Percentiles rank a stretch among this genome's conserved stretches.
Evolutionary conservation across 2,329 filamentous ascomycete species (phyloP).

Genomic region (Lasiodiplodia sp.): DNA sequence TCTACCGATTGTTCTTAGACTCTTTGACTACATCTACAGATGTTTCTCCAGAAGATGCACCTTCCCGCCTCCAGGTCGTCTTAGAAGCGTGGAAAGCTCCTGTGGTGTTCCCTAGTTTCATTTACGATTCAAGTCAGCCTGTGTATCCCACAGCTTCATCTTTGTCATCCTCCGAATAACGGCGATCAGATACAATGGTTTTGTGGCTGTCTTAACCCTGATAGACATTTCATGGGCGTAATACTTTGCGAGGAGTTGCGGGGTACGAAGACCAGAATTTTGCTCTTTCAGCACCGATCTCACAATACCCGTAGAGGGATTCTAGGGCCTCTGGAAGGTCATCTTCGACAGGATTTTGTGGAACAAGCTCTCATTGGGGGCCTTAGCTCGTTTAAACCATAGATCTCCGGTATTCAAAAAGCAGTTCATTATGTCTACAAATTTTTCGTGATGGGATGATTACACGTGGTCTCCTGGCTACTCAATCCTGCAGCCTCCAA

Average conservation of each 20-base stretch:
- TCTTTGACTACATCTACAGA: conserved; percentile 20
- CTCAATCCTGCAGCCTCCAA: too few species aligned
- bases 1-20: background rate
- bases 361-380: background rate
- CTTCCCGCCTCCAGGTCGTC: conserved; percentile 3
- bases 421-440: background rate
- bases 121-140: background rate
- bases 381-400: background rate
- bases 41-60: background rate
- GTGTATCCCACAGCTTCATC: background rate
- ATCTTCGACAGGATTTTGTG: background rate
- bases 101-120: conserved; percentile 1
- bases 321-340: background rate
- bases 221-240: background rate
- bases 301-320: background rate
- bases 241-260: background rate
- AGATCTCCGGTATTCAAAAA: background rate
- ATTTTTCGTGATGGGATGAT: background rate
- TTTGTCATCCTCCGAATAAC: background rate
- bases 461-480: too few species aligned
- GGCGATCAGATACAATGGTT: background rate
- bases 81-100: conserved; percentile 14
- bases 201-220: background rate
- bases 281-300: background rate
- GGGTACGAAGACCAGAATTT: background rate